These are phyloP conservation scores for Oryza punctata DNA, from an alignment of 176 grass and related monocot genomes.

Conservation along the genomic window DNA sequence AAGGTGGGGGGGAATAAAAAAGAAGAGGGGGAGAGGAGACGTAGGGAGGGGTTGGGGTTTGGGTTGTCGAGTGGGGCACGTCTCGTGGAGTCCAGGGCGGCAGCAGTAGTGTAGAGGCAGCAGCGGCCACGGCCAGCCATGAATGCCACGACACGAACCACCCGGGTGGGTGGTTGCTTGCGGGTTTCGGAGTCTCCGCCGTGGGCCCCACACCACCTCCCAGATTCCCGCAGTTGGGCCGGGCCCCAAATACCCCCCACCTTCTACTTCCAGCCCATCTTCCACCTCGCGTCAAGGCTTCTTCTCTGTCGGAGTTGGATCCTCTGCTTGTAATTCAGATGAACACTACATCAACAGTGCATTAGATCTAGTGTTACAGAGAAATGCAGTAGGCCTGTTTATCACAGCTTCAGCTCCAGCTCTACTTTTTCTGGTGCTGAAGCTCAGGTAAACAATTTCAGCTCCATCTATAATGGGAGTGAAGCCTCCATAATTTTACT, in stretches of 20 bases:
- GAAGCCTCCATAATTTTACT: too few species aligned
- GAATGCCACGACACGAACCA: not conserved
- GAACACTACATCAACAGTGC: too few species aligned
- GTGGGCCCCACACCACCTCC: not conserved
- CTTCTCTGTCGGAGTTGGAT: too few species aligned
- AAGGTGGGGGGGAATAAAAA: not conserved
- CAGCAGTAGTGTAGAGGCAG: not conserved
- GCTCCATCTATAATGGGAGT: too few species aligned
- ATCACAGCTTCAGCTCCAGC: too few species aligned
- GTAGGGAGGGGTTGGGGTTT: not conserved
- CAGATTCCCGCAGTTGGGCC: not conserved
- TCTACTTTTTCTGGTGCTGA: too few species aligned
- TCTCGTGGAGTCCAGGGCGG: slow-evolving; percentile 33
- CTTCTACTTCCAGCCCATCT: too few species aligned
- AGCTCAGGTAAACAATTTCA: too few species aligned
- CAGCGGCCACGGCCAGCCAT: not conserved
- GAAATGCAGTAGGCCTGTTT: too few species aligned
- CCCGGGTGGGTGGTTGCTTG: not conserved
- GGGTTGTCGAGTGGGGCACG: slow-evolving; percentile 48
- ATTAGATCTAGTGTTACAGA: too few species aligned
- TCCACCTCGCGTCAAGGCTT: too few species aligned
- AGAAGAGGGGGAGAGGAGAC: not conserved
- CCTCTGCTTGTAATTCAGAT: too few species aligned
- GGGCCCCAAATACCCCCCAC: not conserved
- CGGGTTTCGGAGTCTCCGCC: not conserved